phyloP scores from a whole-genome alignment of 2,329 filamentous ascomycete species.

The Claviceps fusiformis region DNA sequence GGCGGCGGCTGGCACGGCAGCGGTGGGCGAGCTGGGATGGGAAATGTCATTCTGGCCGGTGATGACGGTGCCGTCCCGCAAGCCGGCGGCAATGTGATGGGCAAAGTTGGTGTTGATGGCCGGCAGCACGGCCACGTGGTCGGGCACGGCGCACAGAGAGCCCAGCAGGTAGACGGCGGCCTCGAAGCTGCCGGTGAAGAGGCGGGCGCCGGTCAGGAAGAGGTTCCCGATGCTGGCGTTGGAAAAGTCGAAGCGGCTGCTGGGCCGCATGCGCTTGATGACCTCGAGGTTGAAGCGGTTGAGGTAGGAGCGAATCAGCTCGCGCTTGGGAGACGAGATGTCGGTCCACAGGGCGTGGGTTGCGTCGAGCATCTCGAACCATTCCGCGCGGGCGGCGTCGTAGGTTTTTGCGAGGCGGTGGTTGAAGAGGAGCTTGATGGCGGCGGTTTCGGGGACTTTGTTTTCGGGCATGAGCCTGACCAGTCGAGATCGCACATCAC shows the following conservation, averaged over 20 bases:
- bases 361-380: slow-evolving; percentile 80
- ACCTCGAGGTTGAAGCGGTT: slow-evolving; percentile 68
- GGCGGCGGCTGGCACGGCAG: slow-evolving; percentile 2
- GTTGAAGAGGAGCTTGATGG: slow-evolving; percentile 77
- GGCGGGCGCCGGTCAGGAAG: slow-evolving; percentile 69
- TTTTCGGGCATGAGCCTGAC: slow-evolving; percentile 72
- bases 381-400: slow-evolving; percentile 59
- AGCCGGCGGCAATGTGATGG: slow-evolving; percentile 78
- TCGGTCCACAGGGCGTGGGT: slow-evolving; percentile 61
- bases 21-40: slow-evolving; percentile 59
- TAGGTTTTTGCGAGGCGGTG: slow-evolving; percentile 53
- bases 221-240: slow-evolving; percentile 66
- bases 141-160: slow-evolving; percentile 72
- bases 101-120: slow-evolving; percentile 93
- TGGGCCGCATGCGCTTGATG: slow-evolving; percentile 59
- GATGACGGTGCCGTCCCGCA: slow-evolving; percentile 64
- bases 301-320: slow-evolving; percentile 64
- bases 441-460: slow-evolving; percentile 50
- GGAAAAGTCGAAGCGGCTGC: slow-evolving; percentile 64
- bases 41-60: slow-evolving; percentile 89
- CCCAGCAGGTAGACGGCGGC: slow-evolving; percentile 82
- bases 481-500: slow-evolving; percentile 44
- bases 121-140: slow-evolving; percentile 65
- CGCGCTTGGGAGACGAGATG: slow-evolving; percentile 58
- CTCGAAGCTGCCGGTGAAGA: slow-evolving; percentile 89